Percentiles rank a stretch among this genome's conserved stretches.
Evolutionary conservation across 441 rosid species (phyloP).

Genomic region (Corymbia calophylla): DNA sequence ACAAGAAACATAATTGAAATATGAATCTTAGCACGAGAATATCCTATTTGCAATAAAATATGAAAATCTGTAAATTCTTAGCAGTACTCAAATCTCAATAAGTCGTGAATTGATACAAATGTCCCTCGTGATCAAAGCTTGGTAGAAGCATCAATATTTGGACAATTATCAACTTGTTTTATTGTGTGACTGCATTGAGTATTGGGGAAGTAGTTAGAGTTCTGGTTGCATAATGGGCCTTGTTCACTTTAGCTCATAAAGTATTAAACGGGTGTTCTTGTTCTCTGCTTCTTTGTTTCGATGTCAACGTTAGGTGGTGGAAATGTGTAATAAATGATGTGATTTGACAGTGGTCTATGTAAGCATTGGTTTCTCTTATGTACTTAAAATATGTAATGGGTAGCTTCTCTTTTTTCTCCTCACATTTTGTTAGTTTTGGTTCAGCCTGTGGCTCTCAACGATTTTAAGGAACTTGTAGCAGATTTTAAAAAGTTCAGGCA

Average conservation of each 20-base stretch:
- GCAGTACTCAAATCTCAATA: background rate
- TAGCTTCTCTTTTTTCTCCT: background rate
- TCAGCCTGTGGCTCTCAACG: background rate
- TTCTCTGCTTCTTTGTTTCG: background rate
- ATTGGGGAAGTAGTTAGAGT: background rate
- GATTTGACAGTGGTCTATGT: background rate
- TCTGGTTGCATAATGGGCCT: background rate
- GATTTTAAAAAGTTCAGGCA: background rate
- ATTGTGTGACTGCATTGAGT: background rate
- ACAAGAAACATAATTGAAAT: background rate
- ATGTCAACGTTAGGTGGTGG: background rate
- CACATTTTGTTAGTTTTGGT: background rate
- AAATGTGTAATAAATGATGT: background rate
- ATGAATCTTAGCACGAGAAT: background rate
- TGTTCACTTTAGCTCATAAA: background rate
- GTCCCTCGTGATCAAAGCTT: background rate
- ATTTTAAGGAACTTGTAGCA: background rate
- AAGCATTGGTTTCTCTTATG: background rate
- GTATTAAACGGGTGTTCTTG: background rate
- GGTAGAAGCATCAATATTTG: background rate
- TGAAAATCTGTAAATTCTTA: background rate
- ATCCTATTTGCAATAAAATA: background rate
- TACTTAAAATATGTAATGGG: background rate
- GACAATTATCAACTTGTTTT: background rate
- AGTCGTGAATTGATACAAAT: background rate